Conservation (phyloP, 257 asterid species). For the Nicotiana sylvestris region DNA sequence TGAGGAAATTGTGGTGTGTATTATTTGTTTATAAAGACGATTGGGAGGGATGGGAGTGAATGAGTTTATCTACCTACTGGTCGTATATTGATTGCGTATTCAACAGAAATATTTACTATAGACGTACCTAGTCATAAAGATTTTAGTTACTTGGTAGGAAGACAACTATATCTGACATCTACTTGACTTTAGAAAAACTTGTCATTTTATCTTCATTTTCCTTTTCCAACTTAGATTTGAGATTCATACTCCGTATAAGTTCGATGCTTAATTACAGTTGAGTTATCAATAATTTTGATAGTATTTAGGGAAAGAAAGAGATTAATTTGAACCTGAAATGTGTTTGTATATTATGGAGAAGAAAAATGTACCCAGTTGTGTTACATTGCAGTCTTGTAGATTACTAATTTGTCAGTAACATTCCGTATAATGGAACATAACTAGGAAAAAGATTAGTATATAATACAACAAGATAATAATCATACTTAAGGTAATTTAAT, state of each 20-base stretch:
- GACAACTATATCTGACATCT: constrained; percentile 3
- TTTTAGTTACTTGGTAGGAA: constrained; percentile 1
- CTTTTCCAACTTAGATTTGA: too few relatives aligned
- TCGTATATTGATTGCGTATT: background rate
- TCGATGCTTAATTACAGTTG: background rate
- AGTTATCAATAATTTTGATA: background rate
- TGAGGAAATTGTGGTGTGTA: background rate
- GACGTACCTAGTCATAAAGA: background rate
- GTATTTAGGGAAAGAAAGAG: background rate
- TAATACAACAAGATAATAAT: background rate
- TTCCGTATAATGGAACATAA: background rate
- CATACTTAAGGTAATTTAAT: background rate
- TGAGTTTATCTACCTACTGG: constrained; percentile 13
- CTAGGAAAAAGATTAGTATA: background rate
- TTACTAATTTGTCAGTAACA: background rate
- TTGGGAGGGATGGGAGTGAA: background rate
- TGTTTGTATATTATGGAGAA: background rate
- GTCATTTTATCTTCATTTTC: too few relatives aligned
- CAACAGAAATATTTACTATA: background rate
- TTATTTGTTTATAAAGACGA: background rate
- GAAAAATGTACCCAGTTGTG: background rate
- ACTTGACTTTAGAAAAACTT: background rate
- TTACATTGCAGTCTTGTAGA: background rate
- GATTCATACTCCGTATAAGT: background rate
- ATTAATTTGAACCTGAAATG: background rate